phyloP scores from a whole-genome alignment of 805 yeast genomes.

The Alloascoidea hylecoeti region DNA sequence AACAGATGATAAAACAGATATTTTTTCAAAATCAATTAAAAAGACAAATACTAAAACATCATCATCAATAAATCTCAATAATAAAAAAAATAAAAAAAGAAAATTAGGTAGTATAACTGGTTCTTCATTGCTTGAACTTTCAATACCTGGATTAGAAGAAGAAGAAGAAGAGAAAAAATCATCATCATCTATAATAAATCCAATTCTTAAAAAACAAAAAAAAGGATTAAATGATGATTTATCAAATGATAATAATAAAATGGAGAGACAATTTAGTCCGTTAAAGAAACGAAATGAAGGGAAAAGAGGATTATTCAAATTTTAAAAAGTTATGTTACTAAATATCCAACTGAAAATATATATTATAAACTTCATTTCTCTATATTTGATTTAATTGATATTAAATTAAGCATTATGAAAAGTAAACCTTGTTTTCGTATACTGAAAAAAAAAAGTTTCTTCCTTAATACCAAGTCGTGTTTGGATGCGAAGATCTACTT shows the following conservation, averaged over 20 bases:
- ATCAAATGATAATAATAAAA: slow-evolving; percentile 4
- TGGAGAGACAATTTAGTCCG: slow-evolving; percentile 7
- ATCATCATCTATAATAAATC: slow-evolving; percentile 4
- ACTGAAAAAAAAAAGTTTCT: slow-evolving; percentile 2
- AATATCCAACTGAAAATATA: background rate
- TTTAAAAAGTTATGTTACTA: background rate
- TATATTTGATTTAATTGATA: background rate
- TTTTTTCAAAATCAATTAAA: too few species aligned
- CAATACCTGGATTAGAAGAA: slow-evolving; percentile 2
- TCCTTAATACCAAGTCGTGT: background rate
- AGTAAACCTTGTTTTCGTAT: slow-evolving; percentile 2
- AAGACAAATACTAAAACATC: too few species aligned
- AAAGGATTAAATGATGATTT: slow-evolving; percentile 8
- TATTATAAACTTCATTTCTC: background rate
- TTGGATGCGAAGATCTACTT: background rate
- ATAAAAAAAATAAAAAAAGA: too few species aligned
- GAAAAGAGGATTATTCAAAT: slow-evolving; percentile 5
- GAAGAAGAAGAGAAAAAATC: slow-evolving; percentile 7
- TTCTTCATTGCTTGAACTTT: too few species aligned
- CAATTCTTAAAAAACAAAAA: slow-evolving; percentile 7
- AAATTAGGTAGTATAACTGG: too few species aligned
- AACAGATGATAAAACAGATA: too few species aligned
- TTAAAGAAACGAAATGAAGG: slow-evolving; percentile 6
- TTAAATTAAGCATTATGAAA: too few species aligned
- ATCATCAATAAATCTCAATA: too few species aligned